phyloP scores from a whole-genome alignment of 139 green algal species.

The Microglena sp. region DNA sequence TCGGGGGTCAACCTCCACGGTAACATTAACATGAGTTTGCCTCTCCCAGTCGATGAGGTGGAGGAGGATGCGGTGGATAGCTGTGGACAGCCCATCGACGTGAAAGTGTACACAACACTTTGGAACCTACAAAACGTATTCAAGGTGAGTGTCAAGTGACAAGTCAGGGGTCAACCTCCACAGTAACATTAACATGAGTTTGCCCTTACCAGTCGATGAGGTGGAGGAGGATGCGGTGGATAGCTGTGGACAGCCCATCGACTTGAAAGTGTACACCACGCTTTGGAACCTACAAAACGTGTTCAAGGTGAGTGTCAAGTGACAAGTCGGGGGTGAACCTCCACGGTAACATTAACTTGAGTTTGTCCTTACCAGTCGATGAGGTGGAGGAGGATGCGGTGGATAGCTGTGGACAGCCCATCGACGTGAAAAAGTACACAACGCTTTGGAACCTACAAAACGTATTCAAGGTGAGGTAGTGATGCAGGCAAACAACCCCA shows the following conservation, averaged over 20 bases:
- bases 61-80: slow-evolving; percentile 10
- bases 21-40: slow-evolving; percentile 19
- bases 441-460: slow-evolving; percentile 73
- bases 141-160: slow-evolving; percentile 35
- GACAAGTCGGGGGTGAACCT: slow-evolving; percentile 35
- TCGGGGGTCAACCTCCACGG: slow-evolving; percentile 26
- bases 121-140: slow-evolving; percentile 59
- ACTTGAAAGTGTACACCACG: slow-evolving; percentile 44
- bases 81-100: slow-evolving; percentile 16
- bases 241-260: slow-evolving; percentile 13
- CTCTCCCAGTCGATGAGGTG: slow-evolving; percentile 29
- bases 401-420: slow-evolving; percentile 14
- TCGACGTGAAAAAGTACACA: slow-evolving; percentile 38
- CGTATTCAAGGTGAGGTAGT: slow-evolving; percentile 28
- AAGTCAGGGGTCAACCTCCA: slow-evolving; percentile 30
- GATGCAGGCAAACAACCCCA: too few relatives aligned
- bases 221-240: slow-evolving; percentile 13
- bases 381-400: slow-evolving; percentile 16
- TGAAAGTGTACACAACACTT: slow-evolving; percentile 57
- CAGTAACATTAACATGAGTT: slow-evolving; percentile 15
- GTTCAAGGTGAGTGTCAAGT: slow-evolving; percentile 35
- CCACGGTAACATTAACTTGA: slow-evolving; percentile 18
- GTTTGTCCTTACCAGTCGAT: slow-evolving; percentile 25
- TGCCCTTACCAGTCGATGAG: slow-evolving; percentile 31
- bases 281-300: slow-evolving; percentile 70